Percentiles rank a stretch among this genome's conserved stretches.
These are phyloP conservation scores for Rosa chinensis DNA, from an alignment of 306 rosid species.

Conservation along the genomic window DNA sequence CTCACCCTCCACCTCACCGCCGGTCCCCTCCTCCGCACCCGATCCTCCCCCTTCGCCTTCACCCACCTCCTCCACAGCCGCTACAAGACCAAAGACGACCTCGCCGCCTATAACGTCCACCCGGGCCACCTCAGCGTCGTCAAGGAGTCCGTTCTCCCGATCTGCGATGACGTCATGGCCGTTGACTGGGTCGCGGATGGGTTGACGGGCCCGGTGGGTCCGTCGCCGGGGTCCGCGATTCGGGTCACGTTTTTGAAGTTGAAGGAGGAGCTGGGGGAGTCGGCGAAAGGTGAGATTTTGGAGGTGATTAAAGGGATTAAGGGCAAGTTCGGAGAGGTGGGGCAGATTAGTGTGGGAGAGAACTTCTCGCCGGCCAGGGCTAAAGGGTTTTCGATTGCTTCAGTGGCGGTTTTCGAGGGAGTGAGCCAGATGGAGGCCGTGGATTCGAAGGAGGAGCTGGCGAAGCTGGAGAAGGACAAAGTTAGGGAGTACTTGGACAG, in stretches of 20 bases:
- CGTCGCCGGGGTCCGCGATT: conserved; percentile 55
- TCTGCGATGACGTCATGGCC: conserved; percentile 82
- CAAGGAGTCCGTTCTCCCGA: conserved; percentile 59
- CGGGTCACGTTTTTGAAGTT: conserved; percentile 61
- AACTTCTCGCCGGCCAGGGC: conserved; percentile 91
- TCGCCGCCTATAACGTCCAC: conserved; percentile 51
- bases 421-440: conserved; percentile 46
- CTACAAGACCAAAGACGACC: conserved; percentile 64
- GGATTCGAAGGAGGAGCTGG: conserved; percentile 51
- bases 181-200: conserved; percentile 72
- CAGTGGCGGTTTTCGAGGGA: conserved; percentile 57
- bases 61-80: conserved; percentile 90
- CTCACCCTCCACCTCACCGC: conserved; percentile 62
- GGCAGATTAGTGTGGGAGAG: conserved; percentile 60
- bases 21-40: conserved; percentile 59
- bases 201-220: conserved; percentile 19
- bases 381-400: conserved; percentile 80
- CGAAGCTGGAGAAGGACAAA: conserved; percentile 60
- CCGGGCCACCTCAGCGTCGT: conserved; percentile 72
- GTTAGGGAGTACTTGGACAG: conserved; percentile 63
- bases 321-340: conserved; percentile 45
- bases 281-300: conserved; percentile 42
- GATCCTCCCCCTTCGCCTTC: conserved; percentile 61
- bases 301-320: conserved; percentile 53
- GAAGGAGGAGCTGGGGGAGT: conserved; percentile 51